Percentiles rank a stretch among this genome's conserved stretches.
Conservation (phyloP, 768 basidiomycete genomes). For the Leucosporidium scottii region DNA sequence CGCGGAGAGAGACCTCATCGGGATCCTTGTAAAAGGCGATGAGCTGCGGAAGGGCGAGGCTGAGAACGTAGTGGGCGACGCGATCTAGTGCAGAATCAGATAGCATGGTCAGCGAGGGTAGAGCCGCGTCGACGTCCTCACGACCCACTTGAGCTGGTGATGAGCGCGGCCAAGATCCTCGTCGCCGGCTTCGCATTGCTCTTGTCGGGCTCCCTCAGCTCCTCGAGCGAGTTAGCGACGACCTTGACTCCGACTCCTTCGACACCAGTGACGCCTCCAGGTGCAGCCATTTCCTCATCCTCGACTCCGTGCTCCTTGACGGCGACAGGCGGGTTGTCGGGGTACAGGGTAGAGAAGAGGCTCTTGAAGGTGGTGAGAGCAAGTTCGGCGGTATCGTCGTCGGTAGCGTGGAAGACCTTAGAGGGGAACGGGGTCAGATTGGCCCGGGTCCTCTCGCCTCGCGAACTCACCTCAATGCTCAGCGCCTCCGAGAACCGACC, state of each 20-base stretch:
- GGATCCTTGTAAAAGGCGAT: constrained; percentile 20
- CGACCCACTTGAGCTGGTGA: constrained; percentile 27
- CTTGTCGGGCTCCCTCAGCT: constrained; percentile 86
- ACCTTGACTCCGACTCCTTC: constrained; percentile 64
- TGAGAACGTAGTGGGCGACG: constrained; percentile 17
- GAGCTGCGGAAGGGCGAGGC: constrained; percentile 13
- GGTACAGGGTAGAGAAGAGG: constrained; percentile 68
- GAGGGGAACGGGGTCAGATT: too few relatives aligned
- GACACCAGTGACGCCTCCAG: constrained; percentile 27
- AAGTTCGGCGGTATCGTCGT: constrained; percentile 62
- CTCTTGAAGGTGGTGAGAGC: constrained; percentile 65
- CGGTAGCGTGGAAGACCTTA: constrained; percentile 89
- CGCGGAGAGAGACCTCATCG: constrained; percentile 22
- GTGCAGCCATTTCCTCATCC: neutral
- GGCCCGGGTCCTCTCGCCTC: neutral
- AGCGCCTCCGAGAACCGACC: constrained; percentile 81
- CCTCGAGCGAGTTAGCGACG: constrained; percentile 69
- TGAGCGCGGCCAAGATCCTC: constrained; percentile 58
- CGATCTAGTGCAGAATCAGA: neutral
- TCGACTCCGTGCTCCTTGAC: constrained; percentile 41
- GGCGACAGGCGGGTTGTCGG: constrained; percentile 37
- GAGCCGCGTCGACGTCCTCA: constrained; percentile 19
- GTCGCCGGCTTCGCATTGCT: constrained; percentile 80
- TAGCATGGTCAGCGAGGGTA: neutral
- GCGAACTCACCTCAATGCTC: constrained; percentile 68